Base-by-base conservation (phyloP, 345 rosid species). In the Microcos paniculata region DNA sequence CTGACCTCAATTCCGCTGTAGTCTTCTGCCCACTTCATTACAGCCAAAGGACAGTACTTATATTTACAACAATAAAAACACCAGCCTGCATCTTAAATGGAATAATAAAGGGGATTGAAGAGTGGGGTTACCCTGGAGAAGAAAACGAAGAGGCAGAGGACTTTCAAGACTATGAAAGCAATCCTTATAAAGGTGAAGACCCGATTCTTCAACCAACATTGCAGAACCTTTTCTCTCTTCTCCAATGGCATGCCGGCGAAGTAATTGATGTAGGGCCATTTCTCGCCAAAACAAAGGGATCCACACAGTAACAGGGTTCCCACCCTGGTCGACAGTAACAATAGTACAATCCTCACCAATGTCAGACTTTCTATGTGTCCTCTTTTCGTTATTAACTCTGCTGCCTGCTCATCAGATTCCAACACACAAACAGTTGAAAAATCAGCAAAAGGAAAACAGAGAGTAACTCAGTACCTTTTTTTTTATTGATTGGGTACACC, bases 281-380 rank as follows among this genome's bases (percentile, higher is more conserved):
- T 84, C 16, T 62, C 5, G 6, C 67, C 84, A 18, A 86, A 59
- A 83, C 92, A 83, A 1, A 85, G 85, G 3, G 81, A 76, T 48
- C 98, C 97, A 64, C 95, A 90, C 0, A 94, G 82, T 74, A 94
- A 31, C 10, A 91, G 30, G 0, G 94, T 91, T 18, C 98, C 98
- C 62, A 94, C 8, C 83, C 90, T 85, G 0, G 97, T 91, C 6
- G 88, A 86, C 48, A 94, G 83, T 9, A 84, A 11, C 76, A 83
- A 14, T 28, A 91, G 23, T 11, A 88, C 84, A 13, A 77, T 45
- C 59, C 98, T 86, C 46, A 81, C 63, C 69, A 86, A 5, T 3
- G 87, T 61, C 81, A 80, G 42, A 0, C 72, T 83, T 28, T 86
- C 93, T 0, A 14, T 55, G 10, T 75, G 18, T 0, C 49, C 76